These are phyloP conservation scores for Quillaja saponaria DNA, from an alignment of 306 rosid genomes.

Conservation along the genomic window DNA sequence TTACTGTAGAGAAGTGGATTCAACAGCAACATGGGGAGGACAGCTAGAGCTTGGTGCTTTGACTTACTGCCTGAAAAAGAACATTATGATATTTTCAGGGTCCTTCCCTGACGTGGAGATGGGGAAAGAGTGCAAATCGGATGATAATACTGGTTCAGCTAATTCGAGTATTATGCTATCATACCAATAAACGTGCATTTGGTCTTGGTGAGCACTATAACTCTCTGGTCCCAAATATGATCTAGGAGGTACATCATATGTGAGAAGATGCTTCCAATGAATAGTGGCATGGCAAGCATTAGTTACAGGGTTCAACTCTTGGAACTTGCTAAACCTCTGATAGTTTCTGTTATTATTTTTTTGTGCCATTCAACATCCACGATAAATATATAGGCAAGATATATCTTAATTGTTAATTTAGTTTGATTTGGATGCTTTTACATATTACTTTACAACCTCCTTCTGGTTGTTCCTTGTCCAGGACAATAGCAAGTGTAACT, in stretches of 20 bases:
- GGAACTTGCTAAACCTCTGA: constrained; percentile 10
- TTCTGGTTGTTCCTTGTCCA: not conserved
- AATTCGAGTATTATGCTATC: constrained; percentile 70
- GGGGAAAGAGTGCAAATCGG: constrained; percentile 85
- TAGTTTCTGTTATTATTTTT: no score
- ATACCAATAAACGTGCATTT: constrained; percentile 88
- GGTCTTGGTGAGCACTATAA: constrained; percentile 97
- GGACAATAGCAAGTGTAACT: not conserved
- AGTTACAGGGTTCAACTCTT: constrained; percentile 28
- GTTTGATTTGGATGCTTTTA: not conserved
- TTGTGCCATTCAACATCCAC: no score
- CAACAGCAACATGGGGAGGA: constrained; percentile 97
- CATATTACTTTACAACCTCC: not conserved
- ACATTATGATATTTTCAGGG: constrained; percentile 82
- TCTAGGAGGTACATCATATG: constrained; percentile 28
- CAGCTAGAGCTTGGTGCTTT: constrained; percentile 94
- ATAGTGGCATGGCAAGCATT: constrained; percentile 26
- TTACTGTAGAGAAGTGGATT: constrained; percentile 83
- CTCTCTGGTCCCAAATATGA: constrained; percentile 67
- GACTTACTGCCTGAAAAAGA: constrained; percentile 78
- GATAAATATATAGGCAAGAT: no score
- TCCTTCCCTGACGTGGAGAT: constrained; percentile 98
- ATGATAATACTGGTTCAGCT: constrained; percentile 28
- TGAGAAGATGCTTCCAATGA: constrained; percentile 26
- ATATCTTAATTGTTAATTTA: no score